Conservation (phyloP, 2,329 filamentous ascomycete genomes). For the Hypoxylon sp. region DNA sequence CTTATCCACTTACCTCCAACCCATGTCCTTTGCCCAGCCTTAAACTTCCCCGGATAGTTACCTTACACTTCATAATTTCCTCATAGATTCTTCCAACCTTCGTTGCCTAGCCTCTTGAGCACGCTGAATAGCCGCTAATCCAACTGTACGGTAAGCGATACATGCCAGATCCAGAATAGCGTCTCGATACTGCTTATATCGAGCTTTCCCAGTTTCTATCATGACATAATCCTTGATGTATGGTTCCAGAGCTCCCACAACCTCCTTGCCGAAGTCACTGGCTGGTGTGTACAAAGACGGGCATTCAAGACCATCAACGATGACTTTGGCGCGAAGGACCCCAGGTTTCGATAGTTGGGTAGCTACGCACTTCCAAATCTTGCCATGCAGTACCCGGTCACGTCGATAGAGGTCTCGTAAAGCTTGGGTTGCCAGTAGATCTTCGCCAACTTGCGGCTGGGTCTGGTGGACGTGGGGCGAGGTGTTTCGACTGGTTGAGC, state of each 20-base stretch:
- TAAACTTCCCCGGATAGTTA: background rate
- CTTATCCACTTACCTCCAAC: background rate
- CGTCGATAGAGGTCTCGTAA: background rate
- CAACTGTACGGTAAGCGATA: background rate
- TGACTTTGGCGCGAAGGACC: background rate
- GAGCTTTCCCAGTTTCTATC: background rate
- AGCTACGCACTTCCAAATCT: background rate
- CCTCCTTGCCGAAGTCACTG: background rate
- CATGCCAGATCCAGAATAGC: background rate
- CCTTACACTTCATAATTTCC: background rate
- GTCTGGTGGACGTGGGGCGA: background rate
- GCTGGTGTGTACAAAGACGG: background rate
- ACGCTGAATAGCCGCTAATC: background rate
- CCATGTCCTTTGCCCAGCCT: background rate
- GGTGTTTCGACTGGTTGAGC: background rate
- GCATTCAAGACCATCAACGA: background rate
- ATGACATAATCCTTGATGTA: background rate
- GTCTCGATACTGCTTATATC: background rate
- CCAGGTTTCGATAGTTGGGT: background rate
- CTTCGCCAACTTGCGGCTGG: background rate
- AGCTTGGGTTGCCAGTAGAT: background rate
- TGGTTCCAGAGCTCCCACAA: background rate
- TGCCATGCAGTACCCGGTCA: background rate
- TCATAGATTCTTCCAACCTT: background rate
- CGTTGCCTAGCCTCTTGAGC: background rate